phyloP scores from a whole-genome alignment of 2,329 filamentous ascomycete genomes.

The Dothideomycetes sp. region DNA sequence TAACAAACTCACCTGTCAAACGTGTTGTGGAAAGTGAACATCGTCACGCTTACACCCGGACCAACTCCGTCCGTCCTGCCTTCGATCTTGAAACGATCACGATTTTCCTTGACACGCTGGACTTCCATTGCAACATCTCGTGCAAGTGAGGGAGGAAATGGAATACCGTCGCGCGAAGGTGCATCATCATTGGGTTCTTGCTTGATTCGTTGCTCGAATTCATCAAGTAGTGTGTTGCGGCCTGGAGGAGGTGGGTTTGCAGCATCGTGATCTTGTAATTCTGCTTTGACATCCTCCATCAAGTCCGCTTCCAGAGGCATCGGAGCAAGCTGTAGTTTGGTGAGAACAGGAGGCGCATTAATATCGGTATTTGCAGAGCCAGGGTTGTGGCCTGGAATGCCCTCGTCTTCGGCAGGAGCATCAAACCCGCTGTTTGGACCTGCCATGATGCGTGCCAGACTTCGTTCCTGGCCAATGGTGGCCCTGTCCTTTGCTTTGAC shows the following conservation, averaged over 20 bases:
- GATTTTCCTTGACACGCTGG: conserved; percentile 83
- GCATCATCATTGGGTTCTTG: conserved; percentile 73
- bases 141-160: conserved; percentile 76
- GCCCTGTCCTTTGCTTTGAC: conserved; percentile 49
- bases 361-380: conserved; percentile 50
- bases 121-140: conserved; percentile 91
- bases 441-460: conserved; percentile 48
- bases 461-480: conserved; percentile 43
- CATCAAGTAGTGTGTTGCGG: conserved; percentile 64
- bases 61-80: conserved; percentile 73
- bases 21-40: conserved; percentile 98
- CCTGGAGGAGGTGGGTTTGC: conserved; percentile 61
- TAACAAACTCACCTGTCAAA: conserved; percentile 55
- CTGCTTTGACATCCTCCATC: conserved; percentile 74
- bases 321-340: conserved; percentile 64
- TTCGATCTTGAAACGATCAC: conserved; percentile 84
- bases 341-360: conserved; percentile 47
- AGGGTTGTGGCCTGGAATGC: conserved; percentile 56
- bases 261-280: conserved; percentile 77
- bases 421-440: conserved; percentile 43
- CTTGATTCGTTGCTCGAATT: conserved; percentile 82
- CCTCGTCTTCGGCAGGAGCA: conserved; percentile 56
- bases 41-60: conserved; percentile 76
- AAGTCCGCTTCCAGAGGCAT: conserved; percentile 75
- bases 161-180: conserved; percentile 66